Evolutionary conservation across 371 early-diverging fungal species (phyloP).

Genomic region (Actinomucor elegans): DNA sequence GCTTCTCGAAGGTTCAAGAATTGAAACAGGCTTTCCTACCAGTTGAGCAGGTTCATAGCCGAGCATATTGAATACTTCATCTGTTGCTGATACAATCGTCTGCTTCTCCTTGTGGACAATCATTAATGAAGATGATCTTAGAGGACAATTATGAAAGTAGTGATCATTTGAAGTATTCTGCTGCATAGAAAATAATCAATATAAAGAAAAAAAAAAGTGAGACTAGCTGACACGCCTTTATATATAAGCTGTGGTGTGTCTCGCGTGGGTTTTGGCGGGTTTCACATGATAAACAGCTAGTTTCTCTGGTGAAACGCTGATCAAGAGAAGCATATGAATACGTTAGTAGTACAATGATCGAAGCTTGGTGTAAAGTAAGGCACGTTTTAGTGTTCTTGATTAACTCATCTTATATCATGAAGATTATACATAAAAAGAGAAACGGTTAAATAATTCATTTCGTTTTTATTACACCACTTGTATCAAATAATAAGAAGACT

Average conservation of each 20-base stretch:
- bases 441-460: no score
- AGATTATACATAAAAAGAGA: not conserved
- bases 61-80: conserved; percentile 34
- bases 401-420: conserved; percentile 1
- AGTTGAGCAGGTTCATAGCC: conserved; percentile 28
- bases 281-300: conserved; percentile 22
- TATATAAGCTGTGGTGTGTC: no score
- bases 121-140: conserved; percentile 29
- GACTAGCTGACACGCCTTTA: no score
- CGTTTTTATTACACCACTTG: conserved; percentile 22
- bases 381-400: not conserved
- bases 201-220: no score
- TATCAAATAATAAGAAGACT: conserved; percentile 58
- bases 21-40: conserved; percentile 22
- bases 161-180: no score
- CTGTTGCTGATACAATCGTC: conserved; percentile 40
- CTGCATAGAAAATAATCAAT: no score
- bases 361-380: not conserved
- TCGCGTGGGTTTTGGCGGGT: conserved; percentile 28
- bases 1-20: not conserved
- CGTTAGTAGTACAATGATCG: not conserved
- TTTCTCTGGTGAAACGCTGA: no score
- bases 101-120: conserved; percentile 31
- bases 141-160: conserved; percentile 27
- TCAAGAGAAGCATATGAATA: conserved; percentile 2